These are phyloP conservation scores for Ophiostoma pallidulum DNA, from an alignment of 2,329 filamentous ascomycete species.

Conservation along the genomic window DNA sequence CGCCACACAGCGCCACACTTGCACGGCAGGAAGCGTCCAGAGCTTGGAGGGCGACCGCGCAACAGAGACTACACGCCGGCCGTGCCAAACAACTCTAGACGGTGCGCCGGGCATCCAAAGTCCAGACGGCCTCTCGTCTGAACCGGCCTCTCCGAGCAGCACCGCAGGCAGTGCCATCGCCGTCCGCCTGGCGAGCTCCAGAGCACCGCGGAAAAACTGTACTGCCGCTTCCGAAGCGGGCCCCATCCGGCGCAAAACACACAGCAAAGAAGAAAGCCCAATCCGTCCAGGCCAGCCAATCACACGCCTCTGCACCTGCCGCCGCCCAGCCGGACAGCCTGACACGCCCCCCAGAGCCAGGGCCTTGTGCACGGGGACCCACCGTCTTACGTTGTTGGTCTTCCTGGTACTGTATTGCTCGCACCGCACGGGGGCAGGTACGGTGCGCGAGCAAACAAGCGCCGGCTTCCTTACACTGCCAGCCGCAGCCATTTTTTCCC, in stretches of 20 bases:
- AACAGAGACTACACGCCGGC: too few species aligned
- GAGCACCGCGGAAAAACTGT: slow-evolving; percentile 1
- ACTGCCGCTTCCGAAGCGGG: slow-evolving; percentile 6
- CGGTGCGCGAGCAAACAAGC: slow-evolving; percentile 1
- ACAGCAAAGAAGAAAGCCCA: background rate
- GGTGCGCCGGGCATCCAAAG: too few species aligned
- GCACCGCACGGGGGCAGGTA: slow-evolving; percentile 1
- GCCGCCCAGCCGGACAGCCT: background rate
- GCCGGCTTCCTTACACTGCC: slow-evolving; percentile 7
- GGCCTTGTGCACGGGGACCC: too few species aligned
- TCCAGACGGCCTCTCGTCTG: too few species aligned
- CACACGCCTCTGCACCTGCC: background rate
- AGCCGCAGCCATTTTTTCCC: slow-evolving; percentile 7
- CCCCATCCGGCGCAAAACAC: background rate
- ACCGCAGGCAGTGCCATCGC: too few species aligned
- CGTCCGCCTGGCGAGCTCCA: background rate
- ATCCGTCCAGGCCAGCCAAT: slow-evolving; percentile 1
- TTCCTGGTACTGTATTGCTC: too few species aligned
- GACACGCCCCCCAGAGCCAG: background rate
- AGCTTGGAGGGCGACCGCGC: too few species aligned
- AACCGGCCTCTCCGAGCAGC: too few species aligned
- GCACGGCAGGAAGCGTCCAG: too few species aligned
- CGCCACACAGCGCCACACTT: slow-evolving; percentile 9
- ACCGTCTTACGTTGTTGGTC: background rate
- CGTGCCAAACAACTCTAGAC: too few species aligned